Base-by-base conservation (phyloP, 495 filamentous ascomycete genomes). In the Neurospora sp. region DNA sequence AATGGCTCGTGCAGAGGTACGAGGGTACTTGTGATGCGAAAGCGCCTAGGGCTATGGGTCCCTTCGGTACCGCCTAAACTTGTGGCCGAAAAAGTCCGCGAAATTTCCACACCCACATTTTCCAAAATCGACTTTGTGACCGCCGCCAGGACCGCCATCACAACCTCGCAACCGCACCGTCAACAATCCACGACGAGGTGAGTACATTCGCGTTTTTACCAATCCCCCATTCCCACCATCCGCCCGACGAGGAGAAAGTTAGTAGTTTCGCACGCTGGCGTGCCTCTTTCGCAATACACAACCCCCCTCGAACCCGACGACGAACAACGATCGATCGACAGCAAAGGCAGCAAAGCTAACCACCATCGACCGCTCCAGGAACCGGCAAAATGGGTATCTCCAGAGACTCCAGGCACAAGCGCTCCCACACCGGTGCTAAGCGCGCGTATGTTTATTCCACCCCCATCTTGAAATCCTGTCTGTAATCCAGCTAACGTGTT, bases 381-480 rank as follows among this genome's bases (percentile, higher is more conserved):
- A 78, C 78, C 79, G 84, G 78, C 85, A 84, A 84, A 77, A 98
- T 98, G 95, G 95, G 95, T 98, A 98, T 98, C 86, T 97, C 94
- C 86, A 92, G 95, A 85, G 95, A 98, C 86, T 97, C 93, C 80
- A 93, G 95, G 87, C 95, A 98, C 90, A 98, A 98, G 92, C 94
- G 95, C 87, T 92, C 92, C 85, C 93, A 93, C 84, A 94, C 95
- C 80, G 95, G 95, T 87, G 95, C 95, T 78, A 98, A 97, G 92
- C 90, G 95, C 81, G 89, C 94, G 79, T 72, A 78, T 75, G 78
- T 79, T 69, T 47, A 42, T 47, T 59, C 70, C 38, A 71, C 59
- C 61, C 61, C 69, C 65, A 27, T 1, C 12, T 20, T 73, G 10
- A 39, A 37, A n/a, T 69, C 37, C 37, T 70, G 61, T 38, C 44